phyloP scores from a whole-genome alignment of 768 basidiomycete species.

The Imleria badia region DNA sequence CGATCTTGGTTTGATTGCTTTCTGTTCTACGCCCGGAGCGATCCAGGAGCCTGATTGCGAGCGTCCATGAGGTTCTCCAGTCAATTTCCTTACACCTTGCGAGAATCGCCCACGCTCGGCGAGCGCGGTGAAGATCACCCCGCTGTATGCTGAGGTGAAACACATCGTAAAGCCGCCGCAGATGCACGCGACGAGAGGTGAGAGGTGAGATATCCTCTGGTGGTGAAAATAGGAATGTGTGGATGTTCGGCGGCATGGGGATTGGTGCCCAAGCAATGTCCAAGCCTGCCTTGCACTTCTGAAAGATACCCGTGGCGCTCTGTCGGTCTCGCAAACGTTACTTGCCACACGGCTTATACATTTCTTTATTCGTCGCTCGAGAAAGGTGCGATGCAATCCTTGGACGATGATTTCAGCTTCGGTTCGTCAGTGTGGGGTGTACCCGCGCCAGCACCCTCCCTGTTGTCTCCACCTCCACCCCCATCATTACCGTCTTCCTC shows the following conservation, averaged over 20 bases:
- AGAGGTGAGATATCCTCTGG: slow-evolving; percentile 47
- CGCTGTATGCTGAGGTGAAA: slow-evolving; percentile 70
- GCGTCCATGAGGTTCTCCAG: slow-evolving; percentile 73
- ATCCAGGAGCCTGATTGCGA: slow-evolving; percentile 57
- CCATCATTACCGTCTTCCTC: slow-evolving; percentile 24
- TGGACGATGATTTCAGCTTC: slow-evolving; percentile 75
- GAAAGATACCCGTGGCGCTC: not conserved
- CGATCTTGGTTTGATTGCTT: slow-evolving; percentile 39
- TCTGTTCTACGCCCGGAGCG: slow-evolving; percentile 30
- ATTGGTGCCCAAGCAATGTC: not conserved
- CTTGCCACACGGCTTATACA: slow-evolving; percentile 12
- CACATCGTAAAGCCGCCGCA: slow-evolving; percentile 73
- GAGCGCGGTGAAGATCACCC: slow-evolving; percentile 61
- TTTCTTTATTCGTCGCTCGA: slow-evolving; percentile 1
- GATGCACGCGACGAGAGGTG: slow-evolving; percentile 66
- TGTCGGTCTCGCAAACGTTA: not conserved
- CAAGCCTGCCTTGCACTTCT: not conserved
- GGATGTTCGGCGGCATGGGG: slow-evolving; percentile 28
- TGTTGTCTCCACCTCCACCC: slow-evolving; percentile 27
- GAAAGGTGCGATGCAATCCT: slow-evolving; percentile 27
- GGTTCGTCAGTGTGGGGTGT: slow-evolving; percentile 74
- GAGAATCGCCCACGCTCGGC: slow-evolving; percentile 71
- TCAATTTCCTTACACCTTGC: slow-evolving; percentile 74
- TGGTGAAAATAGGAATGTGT: slow-evolving; percentile 62
- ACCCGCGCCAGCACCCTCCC: slow-evolving; percentile 35